Conservation (phyloP, 2,329 filamentous ascomycete genomes). For the Juglanconis sp. region DNA sequence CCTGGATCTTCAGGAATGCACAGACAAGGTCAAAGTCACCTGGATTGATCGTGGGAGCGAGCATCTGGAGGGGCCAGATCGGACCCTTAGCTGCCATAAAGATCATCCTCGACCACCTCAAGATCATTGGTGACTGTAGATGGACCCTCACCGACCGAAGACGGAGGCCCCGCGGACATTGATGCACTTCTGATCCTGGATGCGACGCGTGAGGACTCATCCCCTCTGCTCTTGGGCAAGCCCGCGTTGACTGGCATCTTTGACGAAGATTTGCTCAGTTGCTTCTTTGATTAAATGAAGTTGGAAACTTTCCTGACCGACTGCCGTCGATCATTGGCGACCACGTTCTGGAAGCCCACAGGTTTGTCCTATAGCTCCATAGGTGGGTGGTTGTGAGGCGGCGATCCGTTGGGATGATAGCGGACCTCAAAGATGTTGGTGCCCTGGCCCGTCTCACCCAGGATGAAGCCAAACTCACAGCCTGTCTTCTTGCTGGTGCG, state of each 20-base stretch:
- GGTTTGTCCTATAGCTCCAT: constrained; percentile 7
- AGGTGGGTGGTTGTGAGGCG: constrained; percentile 18
- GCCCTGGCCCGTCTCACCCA: constrained; percentile 19
- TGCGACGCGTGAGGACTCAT: background rate
- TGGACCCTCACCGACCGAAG: background rate
- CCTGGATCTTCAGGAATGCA: too few relatives aligned
- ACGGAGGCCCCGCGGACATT: background rate
- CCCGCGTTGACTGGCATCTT: too few relatives aligned
- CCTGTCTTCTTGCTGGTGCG: constrained; percentile 21
- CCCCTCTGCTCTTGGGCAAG: too few relatives aligned
- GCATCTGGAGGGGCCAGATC: background rate
- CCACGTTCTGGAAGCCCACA: background rate
- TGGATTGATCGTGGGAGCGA: too few relatives aligned
- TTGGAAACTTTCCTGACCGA: too few relatives aligned
- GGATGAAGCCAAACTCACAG: constrained; percentile 19
- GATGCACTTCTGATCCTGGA: background rate
- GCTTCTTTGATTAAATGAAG: too few relatives aligned
- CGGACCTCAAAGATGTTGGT: constrained; percentile 19
- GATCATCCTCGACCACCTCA: background rate
- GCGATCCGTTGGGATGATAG: constrained; percentile 18
- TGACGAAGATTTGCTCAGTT: too few relatives aligned
- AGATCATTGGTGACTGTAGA: background rate
- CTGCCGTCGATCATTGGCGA: too few relatives aligned
- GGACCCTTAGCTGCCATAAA: background rate
- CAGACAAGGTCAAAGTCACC: too few relatives aligned